phyloP scores from a whole-genome alignment of 78 protist species.

The Protostelium mycophagum region DNA sequence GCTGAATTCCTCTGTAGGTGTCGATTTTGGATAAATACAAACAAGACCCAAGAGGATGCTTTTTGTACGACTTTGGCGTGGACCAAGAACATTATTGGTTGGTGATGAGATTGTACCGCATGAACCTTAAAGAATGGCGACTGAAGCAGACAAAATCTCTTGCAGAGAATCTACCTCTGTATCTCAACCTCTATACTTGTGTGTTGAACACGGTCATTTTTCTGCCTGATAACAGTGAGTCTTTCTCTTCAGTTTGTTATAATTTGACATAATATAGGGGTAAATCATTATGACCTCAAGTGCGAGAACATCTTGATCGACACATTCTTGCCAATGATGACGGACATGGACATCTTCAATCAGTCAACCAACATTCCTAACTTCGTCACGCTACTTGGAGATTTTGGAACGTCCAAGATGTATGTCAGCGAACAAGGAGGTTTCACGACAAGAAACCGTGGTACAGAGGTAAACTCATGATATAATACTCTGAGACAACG shows the following conservation, averaged over 20 bases:
- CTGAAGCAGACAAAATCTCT: conserved; percentile 44
- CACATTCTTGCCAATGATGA: conserved; percentile 38
- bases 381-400: conserved; percentile 58
- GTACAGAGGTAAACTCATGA: conserved; percentile 74
- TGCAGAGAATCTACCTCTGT: conserved; percentile 32
- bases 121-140: conserved; percentile 74
- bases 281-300: conserved; percentile 88
- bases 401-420: conserved; percentile 86
- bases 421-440: conserved; percentile 69
- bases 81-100: conserved; percentile 64
- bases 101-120: conserved; percentile 70
- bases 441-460: conserved; percentile 73
- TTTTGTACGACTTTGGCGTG: conserved; percentile 79
- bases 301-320: conserved; percentile 76
- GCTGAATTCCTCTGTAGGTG: neutral
- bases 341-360: conserved; percentile 52
- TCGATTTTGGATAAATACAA: conserved; percentile 65
- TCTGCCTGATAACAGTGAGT: conserved; percentile 43
- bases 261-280: conserved; percentile 16
- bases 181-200: conserved; percentile 40
- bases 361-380: conserved; percentile 44
- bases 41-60: conserved; percentile 55
- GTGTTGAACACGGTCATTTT: conserved; percentile 32
- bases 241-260: conserved; percentile 1
- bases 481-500: neutral